Conservation (phyloP, 2,329 filamentous ascomycete species). For the Alternaria tenuissima region DNA sequence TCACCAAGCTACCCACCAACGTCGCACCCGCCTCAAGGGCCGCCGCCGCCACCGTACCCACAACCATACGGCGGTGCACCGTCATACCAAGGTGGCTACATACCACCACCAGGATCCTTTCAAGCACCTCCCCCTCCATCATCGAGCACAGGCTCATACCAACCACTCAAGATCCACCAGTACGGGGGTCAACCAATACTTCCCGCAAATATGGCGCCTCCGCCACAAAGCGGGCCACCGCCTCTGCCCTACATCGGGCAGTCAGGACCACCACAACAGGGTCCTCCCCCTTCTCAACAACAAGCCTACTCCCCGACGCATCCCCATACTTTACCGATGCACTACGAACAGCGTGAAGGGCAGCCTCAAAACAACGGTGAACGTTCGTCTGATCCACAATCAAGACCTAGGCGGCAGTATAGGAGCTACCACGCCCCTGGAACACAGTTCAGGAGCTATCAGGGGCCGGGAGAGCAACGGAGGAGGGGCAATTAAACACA, state of each 20-base stretch:
- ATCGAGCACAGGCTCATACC: conserved; percentile 33
- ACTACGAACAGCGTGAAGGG: conserved; percentile 34
- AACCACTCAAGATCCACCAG: conserved; percentile 49
- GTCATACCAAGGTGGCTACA: conserved; percentile 40
- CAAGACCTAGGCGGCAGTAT: conserved; percentile 41
- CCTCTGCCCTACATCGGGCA: conserved; percentile 8
- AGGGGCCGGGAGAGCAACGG: conserved; percentile 38
- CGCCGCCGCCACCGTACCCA: conserved; percentile 59
- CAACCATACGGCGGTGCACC: conserved; percentile 29
- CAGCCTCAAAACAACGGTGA: conserved; percentile 17
- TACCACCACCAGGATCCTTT: conserved; percentile 45
- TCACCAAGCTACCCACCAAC: conserved; percentile 31
- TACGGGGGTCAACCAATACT: conserved; percentile 53
- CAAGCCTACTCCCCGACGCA: conserved; percentile 33
- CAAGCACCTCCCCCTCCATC: conserved; percentile 44
- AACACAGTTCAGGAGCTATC: conserved; percentile 46
- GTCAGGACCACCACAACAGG: not conserved
- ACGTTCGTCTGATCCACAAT: conserved; percentile 30
- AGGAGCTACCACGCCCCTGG: conserved; percentile 45
- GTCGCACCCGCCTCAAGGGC: conserved; percentile 28
- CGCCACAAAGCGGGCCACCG: conserved; percentile 20
- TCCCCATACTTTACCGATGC: conserved; percentile 23
- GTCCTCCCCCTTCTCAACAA: conserved; percentile 9
- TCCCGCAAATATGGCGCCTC: conserved; percentile 49
- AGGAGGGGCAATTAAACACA: conserved; percentile 31